A percentile compares a stretch with the other conserved stretches of the same genome.
phyloP scores from a whole-genome alignment of 2,329 filamentous ascomycete species.

The Zymoseptoria brevis region DNA sequence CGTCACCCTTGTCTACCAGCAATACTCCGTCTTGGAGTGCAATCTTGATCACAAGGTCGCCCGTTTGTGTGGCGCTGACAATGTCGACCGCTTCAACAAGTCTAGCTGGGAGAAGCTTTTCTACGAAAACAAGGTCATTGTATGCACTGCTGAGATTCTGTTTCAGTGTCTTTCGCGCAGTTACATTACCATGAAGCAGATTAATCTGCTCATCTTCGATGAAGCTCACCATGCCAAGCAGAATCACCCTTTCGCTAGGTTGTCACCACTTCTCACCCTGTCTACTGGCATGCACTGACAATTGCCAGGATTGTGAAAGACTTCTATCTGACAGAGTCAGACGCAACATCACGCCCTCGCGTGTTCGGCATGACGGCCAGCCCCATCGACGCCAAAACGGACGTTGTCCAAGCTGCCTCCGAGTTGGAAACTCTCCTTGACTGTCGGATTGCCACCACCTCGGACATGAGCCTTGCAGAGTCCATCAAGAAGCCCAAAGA shows the following conservation, averaged over 20 bases:
- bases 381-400: slow-evolving; percentile 73
- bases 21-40: slow-evolving; percentile 69
- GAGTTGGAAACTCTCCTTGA: slow-evolving; percentile 71
- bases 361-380: slow-evolving; percentile 97
- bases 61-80: slow-evolving; percentile 65
- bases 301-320: slow-evolving; percentile 67
- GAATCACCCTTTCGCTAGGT: slow-evolving; percentile 77
- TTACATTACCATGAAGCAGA: slow-evolving; percentile 70
- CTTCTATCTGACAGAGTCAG: slow-evolving; percentile 56
- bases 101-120: slow-evolving; percentile 53
- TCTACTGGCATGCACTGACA: slow-evolving; percentile 1
- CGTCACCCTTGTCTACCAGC: slow-evolving; percentile 83
- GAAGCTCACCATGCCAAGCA: slow-evolving; percentile 96
- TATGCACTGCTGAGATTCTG: slow-evolving; percentile 86
- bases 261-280: slow-evolving; percentile 3
- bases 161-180: slow-evolving; percentile 68
- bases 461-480: slow-evolving; percentile 51
- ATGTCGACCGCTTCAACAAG: slow-evolving; percentile 52
- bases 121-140: slow-evolving; percentile 67
- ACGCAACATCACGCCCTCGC: slow-evolving; percentile 51
- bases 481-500: slow-evolving; percentile 53
- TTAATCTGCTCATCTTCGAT: slow-evolving; percentile 89
- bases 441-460: slow-evolving; percentile 72
- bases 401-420: slow-evolving; percentile 57
- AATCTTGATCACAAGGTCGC: slow-evolving; percentile 72